Percentiles rank a stretch among this genome's conserved stretches.
Conservation (phyloP, 345 rosid species). For the Moringa oleifera region DNA sequence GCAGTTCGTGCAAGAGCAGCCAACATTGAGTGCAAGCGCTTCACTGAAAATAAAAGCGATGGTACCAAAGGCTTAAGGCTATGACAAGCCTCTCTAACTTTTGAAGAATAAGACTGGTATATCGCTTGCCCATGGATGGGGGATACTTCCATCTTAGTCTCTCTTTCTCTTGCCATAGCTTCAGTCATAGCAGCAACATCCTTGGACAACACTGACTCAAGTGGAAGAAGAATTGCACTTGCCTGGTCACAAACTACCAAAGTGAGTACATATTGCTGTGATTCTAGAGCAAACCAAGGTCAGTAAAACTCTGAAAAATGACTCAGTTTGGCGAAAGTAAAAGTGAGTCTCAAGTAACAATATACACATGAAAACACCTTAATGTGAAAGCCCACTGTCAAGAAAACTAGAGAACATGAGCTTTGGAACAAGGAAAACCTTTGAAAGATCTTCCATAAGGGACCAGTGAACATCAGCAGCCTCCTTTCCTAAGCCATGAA, state of each 20-base stretch:
- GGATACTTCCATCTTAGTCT: conserved; percentile 70
- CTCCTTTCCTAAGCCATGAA: conserved; percentile 81
- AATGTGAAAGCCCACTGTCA: conserved; percentile 4
- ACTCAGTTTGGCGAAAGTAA: conserved; percentile 1
- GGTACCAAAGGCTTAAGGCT: conserved; percentile 55
- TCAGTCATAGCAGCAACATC: conserved; percentile 86
- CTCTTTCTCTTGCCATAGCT: conserved; percentile 66
- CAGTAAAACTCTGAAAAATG: conserved; percentile 8
- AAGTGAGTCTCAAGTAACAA: background rate
- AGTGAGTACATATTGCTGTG: conserved; percentile 10
- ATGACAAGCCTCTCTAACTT: conserved; percentile 72
- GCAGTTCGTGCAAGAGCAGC: conserved; percentile 79
- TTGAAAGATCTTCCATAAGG: conserved; percentile 73
- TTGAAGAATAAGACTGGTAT: conserved; percentile 72
- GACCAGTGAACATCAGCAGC: conserved; percentile 65
- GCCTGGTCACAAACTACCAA: conserved; percentile 40
- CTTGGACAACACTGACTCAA: conserved; percentile 67
- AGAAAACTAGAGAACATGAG: conserved; percentile 11
- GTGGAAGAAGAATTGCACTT: conserved; percentile 72
- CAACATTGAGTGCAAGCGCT: conserved; percentile 56
- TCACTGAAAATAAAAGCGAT: conserved; percentile 48
- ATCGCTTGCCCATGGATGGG: conserved; percentile 90
- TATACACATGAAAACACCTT: conserved; percentile 3
- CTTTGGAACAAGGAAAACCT: conserved; percentile 41
- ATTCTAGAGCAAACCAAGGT: conserved; percentile 4